Base-by-base conservation (phyloP, 306 rosid genomes). In the Abrus precatorius region DNA sequence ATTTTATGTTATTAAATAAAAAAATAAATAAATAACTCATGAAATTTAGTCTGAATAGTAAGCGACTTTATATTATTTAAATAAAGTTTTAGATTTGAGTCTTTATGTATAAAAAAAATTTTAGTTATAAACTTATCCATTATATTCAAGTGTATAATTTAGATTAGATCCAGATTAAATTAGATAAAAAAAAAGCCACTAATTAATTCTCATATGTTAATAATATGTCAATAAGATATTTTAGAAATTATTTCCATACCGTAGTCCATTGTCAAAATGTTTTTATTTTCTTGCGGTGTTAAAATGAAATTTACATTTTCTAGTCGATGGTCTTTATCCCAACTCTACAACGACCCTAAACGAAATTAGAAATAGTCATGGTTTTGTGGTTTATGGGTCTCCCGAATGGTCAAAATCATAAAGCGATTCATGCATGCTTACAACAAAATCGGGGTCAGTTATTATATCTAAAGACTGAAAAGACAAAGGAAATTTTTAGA, bases 401-500 rank as follows among this genome's bases (percentile, higher is more conserved):
- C 6, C 38, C 7, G 38, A 82, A 68, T 55, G 49, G 65, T 82
- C 72, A 75, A 82, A 67, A 75, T 14, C 72, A 63, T 47, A 75
- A 74, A 45, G 81, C 49, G 72, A 43, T 69, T 69, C 44, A 54
- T 69, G 74, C 68, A 82, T 76, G 76, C 59, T 61, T 82, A 63
- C 72, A 82, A 75, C 81, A 67, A 69, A 75, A 75, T 71, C 11
- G 65, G 77, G 80, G 76, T 75, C 57, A 82, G 77, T 14, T 53
- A 41, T 62, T 38, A 59, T 33, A 14, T 30, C 41, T 45, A 45
- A 32, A 48, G 76, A 64, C 65, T 12, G 3, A 32, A 69, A 60
- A 50, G 45, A 76, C 56, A 40, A 59, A 38, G 29, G 40, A 57
- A 82, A 28, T 12, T 60, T 67, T 57, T n/a, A 48, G 77, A 75